Conservation (phyloP, 768 basidiomycete genomes). For the Dentipellis fragilis region DNA sequence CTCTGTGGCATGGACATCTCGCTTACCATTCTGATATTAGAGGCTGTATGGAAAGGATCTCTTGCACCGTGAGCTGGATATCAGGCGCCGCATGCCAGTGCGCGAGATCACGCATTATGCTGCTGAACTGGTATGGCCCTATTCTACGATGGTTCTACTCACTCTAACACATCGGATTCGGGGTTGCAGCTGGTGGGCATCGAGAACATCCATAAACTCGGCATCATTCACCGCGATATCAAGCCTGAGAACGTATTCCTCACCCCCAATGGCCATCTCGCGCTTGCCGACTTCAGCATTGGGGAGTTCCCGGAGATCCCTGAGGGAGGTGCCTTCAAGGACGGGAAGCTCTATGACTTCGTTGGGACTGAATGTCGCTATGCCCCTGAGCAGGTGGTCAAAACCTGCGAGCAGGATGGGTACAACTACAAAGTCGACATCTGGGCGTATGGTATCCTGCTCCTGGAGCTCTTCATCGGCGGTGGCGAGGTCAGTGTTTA, state of each 20-base stretch:
- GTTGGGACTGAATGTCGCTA: conserved; percentile 30
- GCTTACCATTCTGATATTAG: neutral
- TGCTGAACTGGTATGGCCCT: conserved; percentile 10
- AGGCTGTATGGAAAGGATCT: neutral
- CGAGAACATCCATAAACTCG: conserved; percentile 25
- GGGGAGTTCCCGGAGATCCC: conserved; percentile 7
- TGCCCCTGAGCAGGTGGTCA: neutral
- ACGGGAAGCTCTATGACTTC: conserved; percentile 35
- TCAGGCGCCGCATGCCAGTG: neutral
- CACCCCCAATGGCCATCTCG: conserved; percentile 22
- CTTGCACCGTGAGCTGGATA: no score
- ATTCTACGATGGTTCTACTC: neutral
- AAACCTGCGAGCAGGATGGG: conserved; percentile 24
- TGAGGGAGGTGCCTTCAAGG: conserved; percentile 15
- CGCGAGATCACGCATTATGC: conserved; percentile 3
- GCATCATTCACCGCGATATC: conserved; percentile 40
- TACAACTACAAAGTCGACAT: conserved; percentile 38
- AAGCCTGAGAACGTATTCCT: conserved; percentile 43
- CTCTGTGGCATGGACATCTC: neutral
- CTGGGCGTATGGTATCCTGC: conserved; percentile 38
- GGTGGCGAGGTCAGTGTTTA: neutral
- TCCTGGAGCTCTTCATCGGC: conserved; percentile 29
- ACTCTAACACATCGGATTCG: neutral
- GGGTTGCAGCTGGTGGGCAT: conserved; percentile 19
- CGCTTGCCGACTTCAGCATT: conserved; percentile 36